Percentiles rank a stretch among this genome's conserved stretches.
phyloP scores from a whole-genome alignment of 306 rosid genomes.

The Vachellia collinsii region DNA sequence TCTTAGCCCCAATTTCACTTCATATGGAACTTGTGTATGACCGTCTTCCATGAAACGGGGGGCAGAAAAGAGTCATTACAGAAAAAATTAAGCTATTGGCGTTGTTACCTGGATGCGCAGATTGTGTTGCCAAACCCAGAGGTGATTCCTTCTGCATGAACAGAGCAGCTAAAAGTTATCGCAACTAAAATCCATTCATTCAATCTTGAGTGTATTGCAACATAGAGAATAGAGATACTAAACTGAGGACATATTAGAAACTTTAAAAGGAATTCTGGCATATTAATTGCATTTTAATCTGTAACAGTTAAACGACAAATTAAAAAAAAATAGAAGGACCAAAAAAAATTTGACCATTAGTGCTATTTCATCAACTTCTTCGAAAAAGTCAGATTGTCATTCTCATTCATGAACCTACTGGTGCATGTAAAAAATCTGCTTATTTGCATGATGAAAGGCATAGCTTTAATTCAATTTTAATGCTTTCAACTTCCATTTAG shows the following conservation, averaged over 20 bases:
- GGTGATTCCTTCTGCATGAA: slow-evolving; percentile 41
- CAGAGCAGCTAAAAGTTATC: slow-evolving; percentile 31
- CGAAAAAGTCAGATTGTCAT: background rate
- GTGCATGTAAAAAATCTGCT: background rate
- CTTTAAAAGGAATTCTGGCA: background rate
- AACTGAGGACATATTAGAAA: background rate
- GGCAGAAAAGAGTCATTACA: background rate
- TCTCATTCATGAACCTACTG: background rate
- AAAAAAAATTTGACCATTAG: background rate
- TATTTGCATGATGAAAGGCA: slow-evolving; percentile 2
- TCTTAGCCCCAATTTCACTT: background rate
- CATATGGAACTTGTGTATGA: background rate
- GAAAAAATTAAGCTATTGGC: background rate
- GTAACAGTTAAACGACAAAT: background rate
- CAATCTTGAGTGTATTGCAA: background rate
- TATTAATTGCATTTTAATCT: background rate
- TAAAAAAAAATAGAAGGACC: too few relatives aligned
- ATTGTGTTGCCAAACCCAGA: slow-evolving; percentile 34
- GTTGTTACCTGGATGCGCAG: slow-evolving; percentile 40
- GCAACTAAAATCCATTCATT: background rate
- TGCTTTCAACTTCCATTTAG: slow-evolving; percentile 11
- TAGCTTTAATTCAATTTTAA: slow-evolving; percentile 1
- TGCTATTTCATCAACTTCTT: background rate
- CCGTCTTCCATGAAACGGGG: background rate
- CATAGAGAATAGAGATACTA: background rate